Percentiles rank a stretch among this genome's conserved stretches.
These are phyloP conservation scores for Schwanniomyces occidentalis DNA, from an alignment of 805 yeast genomes.

Conservation along the genomic window DNA sequence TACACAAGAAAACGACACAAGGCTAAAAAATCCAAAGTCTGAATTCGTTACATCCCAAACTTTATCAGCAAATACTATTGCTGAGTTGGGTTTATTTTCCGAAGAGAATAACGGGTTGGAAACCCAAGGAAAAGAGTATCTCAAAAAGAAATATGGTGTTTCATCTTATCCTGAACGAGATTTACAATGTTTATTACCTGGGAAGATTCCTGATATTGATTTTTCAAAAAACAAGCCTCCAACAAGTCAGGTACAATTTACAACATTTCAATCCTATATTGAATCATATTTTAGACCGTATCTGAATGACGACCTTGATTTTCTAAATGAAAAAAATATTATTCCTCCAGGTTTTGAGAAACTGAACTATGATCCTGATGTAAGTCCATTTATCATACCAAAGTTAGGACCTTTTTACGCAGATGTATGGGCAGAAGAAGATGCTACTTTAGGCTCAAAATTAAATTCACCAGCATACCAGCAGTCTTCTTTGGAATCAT, in stretches of 20 bases:
- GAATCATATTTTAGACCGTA: constrained; percentile 83
- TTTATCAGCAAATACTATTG: constrained; percentile 60
- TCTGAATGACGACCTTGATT: constrained; percentile 77
- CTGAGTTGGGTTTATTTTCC: constrained; percentile 62
- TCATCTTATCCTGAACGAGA: constrained; percentile 86
- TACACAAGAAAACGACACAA: constrained; percentile 56
- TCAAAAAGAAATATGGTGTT: constrained; percentile 79
- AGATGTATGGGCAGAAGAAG: constrained; percentile 87
- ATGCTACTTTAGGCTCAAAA: constrained; percentile 46
- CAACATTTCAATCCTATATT: constrained; percentile 80
- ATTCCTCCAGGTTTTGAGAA: constrained; percentile 52
- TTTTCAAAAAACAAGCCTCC: constrained; percentile 72
- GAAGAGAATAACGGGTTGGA: constrained; percentile 61
- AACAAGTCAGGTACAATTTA: constrained; percentile 86
- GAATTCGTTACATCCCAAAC: constrained; percentile 74
- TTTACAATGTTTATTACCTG: constrained; percentile 75
- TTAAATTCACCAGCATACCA: constrained; percentile 48
- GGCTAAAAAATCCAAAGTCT: constrained; percentile 68
- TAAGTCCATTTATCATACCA: constrained; percentile 77
- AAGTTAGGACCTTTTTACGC: constrained; percentile 81
- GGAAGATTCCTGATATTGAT: constrained; percentile 83
- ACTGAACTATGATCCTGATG: constrained; percentile 58
- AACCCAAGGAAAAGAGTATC: constrained; percentile 69
- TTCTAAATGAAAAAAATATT: constrained; percentile 62
- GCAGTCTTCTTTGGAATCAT: constrained; percentile 44